Evolutionary conservation across 2,329 filamentous ascomycete species (phyloP).

Genomic region (Aspergillus ochraceus): DNA sequence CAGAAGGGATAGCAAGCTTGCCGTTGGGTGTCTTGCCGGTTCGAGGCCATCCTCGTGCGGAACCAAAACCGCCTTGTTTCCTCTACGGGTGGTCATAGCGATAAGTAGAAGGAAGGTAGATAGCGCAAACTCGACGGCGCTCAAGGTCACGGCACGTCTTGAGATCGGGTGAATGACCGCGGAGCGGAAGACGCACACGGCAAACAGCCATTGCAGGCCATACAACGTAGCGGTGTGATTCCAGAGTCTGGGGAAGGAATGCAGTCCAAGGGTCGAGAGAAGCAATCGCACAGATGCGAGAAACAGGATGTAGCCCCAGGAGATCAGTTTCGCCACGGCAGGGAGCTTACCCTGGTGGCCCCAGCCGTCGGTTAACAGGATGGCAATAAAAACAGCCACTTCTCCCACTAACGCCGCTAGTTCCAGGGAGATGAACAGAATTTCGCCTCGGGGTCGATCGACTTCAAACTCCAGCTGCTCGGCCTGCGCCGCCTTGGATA

Average conservation of each 20-base stretch:
- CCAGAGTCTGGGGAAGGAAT: slow-evolving; percentile 78
- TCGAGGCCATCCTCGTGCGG: slow-evolving; percentile 88
- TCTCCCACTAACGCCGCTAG: slow-evolving; percentile 71
- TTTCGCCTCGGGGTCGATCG: slow-evolving; percentile 73
- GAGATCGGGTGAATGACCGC: slow-evolving; percentile 75
- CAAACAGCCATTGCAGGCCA: slow-evolving; percentile 75
- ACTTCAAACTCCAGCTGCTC: slow-evolving; percentile 59
- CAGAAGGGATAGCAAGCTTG: slow-evolving; percentile 82
- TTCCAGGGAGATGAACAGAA: slow-evolving; percentile 70
- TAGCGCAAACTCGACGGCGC: slow-evolving; percentile 72
- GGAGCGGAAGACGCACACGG: slow-evolving; percentile 77
- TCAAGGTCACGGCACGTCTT: slow-evolving; percentile 60
- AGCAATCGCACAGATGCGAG: slow-evolving; percentile 72
- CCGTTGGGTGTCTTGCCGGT: slow-evolving; percentile 81
- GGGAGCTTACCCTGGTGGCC: slow-evolving; percentile 59
- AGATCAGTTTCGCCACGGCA: slow-evolving; percentile 65
- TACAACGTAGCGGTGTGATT: slow-evolving; percentile 90
- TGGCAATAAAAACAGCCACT: slow-evolving; percentile 66
- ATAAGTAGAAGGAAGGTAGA: slow-evolving; percentile 73
- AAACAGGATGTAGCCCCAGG: slow-evolving; percentile 78
- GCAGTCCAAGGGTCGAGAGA: slow-evolving; percentile 58
- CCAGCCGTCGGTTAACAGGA: slow-evolving; percentile 62
- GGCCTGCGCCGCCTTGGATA: slow-evolving; percentile 54
- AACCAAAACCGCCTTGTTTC: slow-evolving; percentile 83
- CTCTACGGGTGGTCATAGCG: slow-evolving; percentile 79